These are phyloP conservation scores for Adansonia gregorii DNA, from an alignment of 441 rosid species.

Conservation along the genomic window DNA sequence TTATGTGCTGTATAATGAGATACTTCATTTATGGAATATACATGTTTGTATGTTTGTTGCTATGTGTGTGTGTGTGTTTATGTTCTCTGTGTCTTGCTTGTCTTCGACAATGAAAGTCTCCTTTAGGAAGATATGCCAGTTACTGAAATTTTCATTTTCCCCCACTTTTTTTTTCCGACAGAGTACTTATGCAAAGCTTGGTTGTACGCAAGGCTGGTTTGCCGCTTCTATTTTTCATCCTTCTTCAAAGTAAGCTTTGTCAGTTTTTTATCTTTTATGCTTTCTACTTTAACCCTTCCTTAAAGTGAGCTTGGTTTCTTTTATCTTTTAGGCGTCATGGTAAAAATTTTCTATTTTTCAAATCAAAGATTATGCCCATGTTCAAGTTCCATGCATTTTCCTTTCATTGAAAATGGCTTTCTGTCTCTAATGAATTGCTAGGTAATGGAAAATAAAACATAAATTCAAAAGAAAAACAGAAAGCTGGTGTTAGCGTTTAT, in stretches of 20 bases:
- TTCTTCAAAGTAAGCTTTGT: slow-evolving; percentile 58
- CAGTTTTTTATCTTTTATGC: background rate
- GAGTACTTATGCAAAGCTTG: slow-evolving; percentile 88
- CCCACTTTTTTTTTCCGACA: slow-evolving; percentile 32
- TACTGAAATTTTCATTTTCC: slow-evolving; percentile 6
- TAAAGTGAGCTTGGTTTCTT: slow-evolving; percentile 47
- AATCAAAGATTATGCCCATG: background rate
- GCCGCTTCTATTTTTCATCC: slow-evolving; percentile 74
- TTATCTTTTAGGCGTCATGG: background rate
- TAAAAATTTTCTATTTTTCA: background rate
- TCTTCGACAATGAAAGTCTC: background rate
- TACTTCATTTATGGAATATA: background rate
- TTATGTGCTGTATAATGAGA: background rate
- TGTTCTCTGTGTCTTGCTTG: background rate
- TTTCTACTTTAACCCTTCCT: slow-evolving; percentile 69
- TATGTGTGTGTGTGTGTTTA: background rate
- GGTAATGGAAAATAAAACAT: background rate
- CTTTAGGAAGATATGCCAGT: background rate
- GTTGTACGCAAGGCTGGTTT: slow-evolving; percentile 96
- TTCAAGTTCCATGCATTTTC: slow-evolving; percentile 3
- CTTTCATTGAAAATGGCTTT: background rate
- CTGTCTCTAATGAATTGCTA: slow-evolving; percentile 16
- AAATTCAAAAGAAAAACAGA: slow-evolving; percentile 2
- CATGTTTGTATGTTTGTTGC: slow-evolving; percentile 13
- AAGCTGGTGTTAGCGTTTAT: background rate